Conservation (phyloP, 73 alveolate species). For the Tetrahymena thermophila region DNA sequence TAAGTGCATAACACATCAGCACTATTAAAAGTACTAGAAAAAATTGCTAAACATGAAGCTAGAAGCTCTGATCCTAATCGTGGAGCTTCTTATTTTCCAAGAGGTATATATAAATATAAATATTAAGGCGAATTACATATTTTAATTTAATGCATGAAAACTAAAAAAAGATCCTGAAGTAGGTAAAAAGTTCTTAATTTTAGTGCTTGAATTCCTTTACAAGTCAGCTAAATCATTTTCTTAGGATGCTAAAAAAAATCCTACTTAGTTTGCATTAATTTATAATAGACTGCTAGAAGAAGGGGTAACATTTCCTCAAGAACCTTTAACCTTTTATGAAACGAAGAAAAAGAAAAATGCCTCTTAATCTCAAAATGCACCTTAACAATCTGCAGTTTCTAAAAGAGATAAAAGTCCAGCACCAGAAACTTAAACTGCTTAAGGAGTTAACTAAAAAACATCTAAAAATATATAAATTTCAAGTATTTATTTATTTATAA, state of each 20-base stretch:
- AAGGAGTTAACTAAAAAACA: neutral
- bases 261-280: neutral
- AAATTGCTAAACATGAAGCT: neutral
- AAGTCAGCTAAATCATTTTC: neutral
- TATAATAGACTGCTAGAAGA: neutral
- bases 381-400: neutral
- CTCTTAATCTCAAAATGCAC: neutral
- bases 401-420: neutral
- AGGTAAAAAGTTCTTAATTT: neutral
- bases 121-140: neutral
- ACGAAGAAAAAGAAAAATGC: neutral
- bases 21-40: neutral
- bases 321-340: neutral
- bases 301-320: neutral
- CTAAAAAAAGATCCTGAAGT: neutral
- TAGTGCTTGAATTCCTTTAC: neutral
- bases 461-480: neutral
- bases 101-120: neutral
- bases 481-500: neutral
- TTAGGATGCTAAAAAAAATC: neutral
- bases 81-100: neutral
- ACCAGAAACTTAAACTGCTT: neutral
- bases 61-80: neutral
- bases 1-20: neutral
- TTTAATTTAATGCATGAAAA: neutral